A percentile compares a stretch with the other conserved stretches of the same genome.
Evolutionary conservation across 495 filamentous ascomycete genomes (phyloP).

Genomic region (Hypomontagnella monticulosa): DNA sequence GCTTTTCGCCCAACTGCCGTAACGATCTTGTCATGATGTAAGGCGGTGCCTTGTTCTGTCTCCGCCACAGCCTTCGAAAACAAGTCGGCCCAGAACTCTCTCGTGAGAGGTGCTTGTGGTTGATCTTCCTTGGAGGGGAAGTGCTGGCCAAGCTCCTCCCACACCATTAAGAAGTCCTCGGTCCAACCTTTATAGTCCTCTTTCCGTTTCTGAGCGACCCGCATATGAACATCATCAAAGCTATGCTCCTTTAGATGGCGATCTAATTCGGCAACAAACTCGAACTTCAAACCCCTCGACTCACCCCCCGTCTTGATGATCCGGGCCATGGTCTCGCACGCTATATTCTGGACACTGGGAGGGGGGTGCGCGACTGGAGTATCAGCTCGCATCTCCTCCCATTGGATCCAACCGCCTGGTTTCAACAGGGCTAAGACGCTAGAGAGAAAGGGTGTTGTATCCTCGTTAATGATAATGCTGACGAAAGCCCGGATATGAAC

Average conservation of each 20-base stretch:
- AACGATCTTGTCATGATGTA: conserved; percentile 16
- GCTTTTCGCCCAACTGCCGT: conserved; percentile 22
- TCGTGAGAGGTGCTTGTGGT: conserved; percentile 25
- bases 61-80: conserved; percentile 35
- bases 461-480: conserved; percentile 39
- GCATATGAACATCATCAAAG: conserved; percentile 13
- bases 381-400: conserved; percentile 42
- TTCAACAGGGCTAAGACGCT: conserved; percentile 40
- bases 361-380: no score
- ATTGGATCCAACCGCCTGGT: conserved; percentile 46
- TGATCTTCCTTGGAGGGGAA: conserved; percentile 26
- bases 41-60: conserved; percentile 35
- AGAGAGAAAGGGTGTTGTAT: conserved; percentile 38
- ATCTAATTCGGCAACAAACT: conserved; percentile 13
- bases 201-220: not conserved
- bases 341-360: no score
- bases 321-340: conserved; percentile 23
- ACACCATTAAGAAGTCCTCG: conserved; percentile 38
- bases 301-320: conserved; percentile 9
- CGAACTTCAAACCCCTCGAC: conserved; percentile 10
- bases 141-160: conserved; percentile 32
- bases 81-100: conserved; percentile 25
- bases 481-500: conserved; percentile 52
- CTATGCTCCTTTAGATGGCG: conserved; percentile 10
- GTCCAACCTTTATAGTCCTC: conserved; percentile 41